phyloP scores from a whole-genome alignment of 768 basidiomycete genomes.

The Pulveroboletus sp. region DNA sequence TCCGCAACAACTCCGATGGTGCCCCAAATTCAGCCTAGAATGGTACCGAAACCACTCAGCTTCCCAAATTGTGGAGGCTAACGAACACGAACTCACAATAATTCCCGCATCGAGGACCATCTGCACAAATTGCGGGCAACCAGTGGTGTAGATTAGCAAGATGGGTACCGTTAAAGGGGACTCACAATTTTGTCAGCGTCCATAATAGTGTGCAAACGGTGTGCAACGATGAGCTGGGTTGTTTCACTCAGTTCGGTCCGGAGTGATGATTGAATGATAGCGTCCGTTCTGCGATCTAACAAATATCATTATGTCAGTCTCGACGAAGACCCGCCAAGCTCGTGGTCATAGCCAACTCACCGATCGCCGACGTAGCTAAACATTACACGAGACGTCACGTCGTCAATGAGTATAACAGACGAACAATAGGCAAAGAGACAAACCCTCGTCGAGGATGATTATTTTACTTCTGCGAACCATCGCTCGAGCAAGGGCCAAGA shows the following conservation, averaged over 20 bases:
- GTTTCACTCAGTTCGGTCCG: slow-evolving; percentile 41
- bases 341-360: slow-evolving; percentile 10
- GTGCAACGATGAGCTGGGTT: slow-evolving; percentile 56
- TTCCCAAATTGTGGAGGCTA: not conserved
- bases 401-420: not conserved
- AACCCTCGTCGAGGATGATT: slow-evolving; percentile 54
- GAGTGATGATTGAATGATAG: slow-evolving; percentile 52
- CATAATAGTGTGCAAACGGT: slow-evolving; percentile 55
- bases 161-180: not conserved
- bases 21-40: slow-evolving; percentile 41
- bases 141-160: not conserved
- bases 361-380: slow-evolving; percentile 44
- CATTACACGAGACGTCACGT: not conserved
- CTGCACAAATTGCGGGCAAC: slow-evolving; percentile 14
- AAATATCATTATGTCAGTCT: not conserved
- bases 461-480: slow-evolving; percentile 54
- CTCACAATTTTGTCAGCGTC: slow-evolving; percentile 56
- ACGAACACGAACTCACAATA: slow-evolving; percentile 28
- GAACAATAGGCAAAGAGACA: not conserved
- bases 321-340: not conserved
- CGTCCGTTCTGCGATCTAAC: slow-evolving; percentile 49
- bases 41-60: not conserved
- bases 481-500: slow-evolving; percentile 55
- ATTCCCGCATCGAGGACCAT: slow-evolving; percentile 42
- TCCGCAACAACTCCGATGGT: slow-evolving; percentile 47